Evolutionary conservation across 2,329 filamentous ascomycete genomes (phyloP).

Genomic region (Aspergillus melleus): DNA sequence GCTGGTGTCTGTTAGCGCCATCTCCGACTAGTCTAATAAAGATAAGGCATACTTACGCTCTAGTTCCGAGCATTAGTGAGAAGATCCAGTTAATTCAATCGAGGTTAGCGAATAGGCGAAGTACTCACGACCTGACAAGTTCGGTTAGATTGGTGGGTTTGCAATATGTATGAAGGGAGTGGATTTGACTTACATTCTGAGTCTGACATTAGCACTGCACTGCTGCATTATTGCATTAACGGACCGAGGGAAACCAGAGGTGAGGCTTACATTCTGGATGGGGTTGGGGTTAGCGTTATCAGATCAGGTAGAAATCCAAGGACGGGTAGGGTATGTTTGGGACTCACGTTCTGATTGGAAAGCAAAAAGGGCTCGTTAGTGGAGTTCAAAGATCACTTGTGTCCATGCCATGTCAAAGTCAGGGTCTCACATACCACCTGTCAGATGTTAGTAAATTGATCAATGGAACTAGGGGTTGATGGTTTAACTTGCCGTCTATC

Average conservation of each 20-base stretch:
- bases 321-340: not conserved
- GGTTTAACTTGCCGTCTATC: constrained; percentile 11
- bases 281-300: not conserved
- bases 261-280: constrained; percentile 5
- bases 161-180: not conserved
- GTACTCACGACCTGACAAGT: not conserved
- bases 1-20: not conserved
- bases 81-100: not conserved
- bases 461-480: not conserved
- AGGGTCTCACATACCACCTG: constrained; percentile 13
- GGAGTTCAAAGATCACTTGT: not conserved
- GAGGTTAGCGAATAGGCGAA: not conserved
- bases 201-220: not conserved
- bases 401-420: not conserved
- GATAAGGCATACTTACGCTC: not conserved
- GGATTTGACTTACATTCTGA: constrained; percentile 2
- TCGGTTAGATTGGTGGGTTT: not conserved
- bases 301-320: not conserved
- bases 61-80: not conserved
- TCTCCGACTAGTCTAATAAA: not conserved
- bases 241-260: not conserved
- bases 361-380: constrained; percentile 3
- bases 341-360: constrained; percentile 10
- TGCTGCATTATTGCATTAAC: not conserved
- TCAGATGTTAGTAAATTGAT: constrained; percentile 6